These are phyloP conservation scores for Pigoraptor vietnamica DNA, from an alignment of 78 protist species.

Conservation along the genomic window DNA sequence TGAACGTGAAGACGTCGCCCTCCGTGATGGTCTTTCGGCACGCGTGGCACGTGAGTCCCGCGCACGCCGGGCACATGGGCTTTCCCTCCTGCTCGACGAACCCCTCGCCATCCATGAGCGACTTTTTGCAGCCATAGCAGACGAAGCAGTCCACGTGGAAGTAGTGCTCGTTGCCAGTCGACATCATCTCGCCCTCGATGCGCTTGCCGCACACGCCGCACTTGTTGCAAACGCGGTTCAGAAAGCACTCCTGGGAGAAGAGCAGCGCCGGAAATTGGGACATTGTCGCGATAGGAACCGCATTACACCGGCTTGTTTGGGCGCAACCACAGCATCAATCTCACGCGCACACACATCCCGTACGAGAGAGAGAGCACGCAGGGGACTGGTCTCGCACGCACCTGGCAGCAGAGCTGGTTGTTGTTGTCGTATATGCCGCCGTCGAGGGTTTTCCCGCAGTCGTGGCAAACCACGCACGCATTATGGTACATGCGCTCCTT, in stretches of 20 bases:
- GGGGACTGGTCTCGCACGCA: neutral
- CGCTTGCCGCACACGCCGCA: neutral
- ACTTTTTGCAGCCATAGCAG: neutral
- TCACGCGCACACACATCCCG: no score
- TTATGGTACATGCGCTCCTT: neutral
- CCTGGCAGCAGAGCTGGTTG: neutral
- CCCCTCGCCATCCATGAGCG: neutral
- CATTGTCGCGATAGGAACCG: no score
- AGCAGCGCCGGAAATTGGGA: no score
- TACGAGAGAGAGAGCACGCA: no score
- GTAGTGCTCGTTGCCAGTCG: neutral
- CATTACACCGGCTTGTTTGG: no score
- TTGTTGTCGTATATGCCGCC: neutral
- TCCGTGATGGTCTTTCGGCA: neutral
- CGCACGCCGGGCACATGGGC: neutral
- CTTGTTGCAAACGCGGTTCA: neutral
- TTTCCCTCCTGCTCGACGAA: neutral
- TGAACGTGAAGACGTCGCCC: neutral
- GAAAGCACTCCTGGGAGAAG: neutral
- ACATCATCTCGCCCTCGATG: neutral
- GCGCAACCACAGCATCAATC: no score
- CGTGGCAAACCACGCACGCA: neutral
- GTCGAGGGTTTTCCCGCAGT: neutral
- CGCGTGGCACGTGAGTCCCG: neutral
- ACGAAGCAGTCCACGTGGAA: neutral